Evolutionary conservation across 2,329 filamentous ascomycete genomes (phyloP).

Genomic region (Calycina herbarum): DNA sequence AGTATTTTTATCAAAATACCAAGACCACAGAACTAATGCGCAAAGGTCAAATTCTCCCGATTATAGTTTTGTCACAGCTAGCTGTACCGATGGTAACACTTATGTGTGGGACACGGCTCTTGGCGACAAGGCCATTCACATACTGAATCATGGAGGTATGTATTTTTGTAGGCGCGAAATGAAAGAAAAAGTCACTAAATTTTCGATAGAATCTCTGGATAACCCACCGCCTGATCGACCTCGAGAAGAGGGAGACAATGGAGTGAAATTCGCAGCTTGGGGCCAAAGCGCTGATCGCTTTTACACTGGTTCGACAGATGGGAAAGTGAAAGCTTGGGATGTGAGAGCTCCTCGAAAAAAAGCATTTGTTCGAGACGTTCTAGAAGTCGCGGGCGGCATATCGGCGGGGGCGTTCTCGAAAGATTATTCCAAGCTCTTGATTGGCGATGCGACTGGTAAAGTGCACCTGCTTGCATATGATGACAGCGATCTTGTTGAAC

Average conservation of each 20-base stretch:
- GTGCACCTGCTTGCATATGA: conserved; percentile 56
- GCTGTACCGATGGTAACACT: conserved; percentile 60
- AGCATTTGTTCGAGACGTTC: conserved; percentile 52
- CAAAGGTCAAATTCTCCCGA: conserved; percentile 50
- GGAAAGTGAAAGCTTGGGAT: conserved; percentile 64
- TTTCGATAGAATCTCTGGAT: conserved; percentile 31
- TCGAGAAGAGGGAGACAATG: conserved; percentile 57
- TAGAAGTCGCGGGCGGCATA: conserved; percentile 57
- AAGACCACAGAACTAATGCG: conserved; percentile 28
- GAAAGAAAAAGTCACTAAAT: not conserved
- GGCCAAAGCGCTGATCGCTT: conserved; percentile 56
- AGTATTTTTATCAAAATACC: conserved; percentile 13
- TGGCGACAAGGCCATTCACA: conserved; percentile 56
- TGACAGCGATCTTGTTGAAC: conserved; percentile 38
- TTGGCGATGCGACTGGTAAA: conserved; percentile 63
- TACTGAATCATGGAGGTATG: conserved; percentile 50
- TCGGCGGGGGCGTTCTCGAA: conserved; percentile 59
- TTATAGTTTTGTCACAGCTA: conserved; percentile 58
- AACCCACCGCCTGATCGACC: conserved; percentile 32
- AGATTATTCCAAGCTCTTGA: conserved; percentile 53
- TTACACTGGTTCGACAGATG: conserved; percentile 65
- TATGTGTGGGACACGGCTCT: conserved; percentile 63
- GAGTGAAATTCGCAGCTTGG: conserved; percentile 65
- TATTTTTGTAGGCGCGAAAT: not conserved
- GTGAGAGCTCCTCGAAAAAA: conserved; percentile 45